These are phyloP conservation scores for Hypomontagnella submonticulosa DNA, from an alignment of 495 filamentous ascomycete genomes.

Conservation along the genomic window DNA sequence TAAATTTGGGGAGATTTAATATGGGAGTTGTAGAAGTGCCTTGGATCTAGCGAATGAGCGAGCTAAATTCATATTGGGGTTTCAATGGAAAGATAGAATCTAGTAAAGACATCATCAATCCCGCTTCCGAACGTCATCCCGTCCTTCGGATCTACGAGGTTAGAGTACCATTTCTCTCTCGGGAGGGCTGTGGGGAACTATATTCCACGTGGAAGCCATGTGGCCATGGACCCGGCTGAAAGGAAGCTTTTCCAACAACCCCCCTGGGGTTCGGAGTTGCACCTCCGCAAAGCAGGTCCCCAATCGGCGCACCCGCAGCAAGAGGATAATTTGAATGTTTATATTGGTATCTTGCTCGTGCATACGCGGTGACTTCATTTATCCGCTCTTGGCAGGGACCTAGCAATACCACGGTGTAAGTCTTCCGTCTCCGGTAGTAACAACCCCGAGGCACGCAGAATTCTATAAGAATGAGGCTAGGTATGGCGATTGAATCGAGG, in stretches of 20 bases:
- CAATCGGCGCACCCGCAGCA: slow-evolving; percentile 6
- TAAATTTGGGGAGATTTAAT: slow-evolving; percentile 31
- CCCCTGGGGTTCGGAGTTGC: slow-evolving; percentile 25
- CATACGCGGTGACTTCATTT: slow-evolving; percentile 23
- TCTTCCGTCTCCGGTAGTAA: not conserved
- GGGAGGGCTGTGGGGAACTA: slow-evolving; percentile 14
- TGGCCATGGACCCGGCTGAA: slow-evolving; percentile 35
- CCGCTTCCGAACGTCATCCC: slow-evolving; percentile 11
- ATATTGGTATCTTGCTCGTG: slow-evolving; percentile 14
- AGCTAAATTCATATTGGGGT: slow-evolving; percentile 3
- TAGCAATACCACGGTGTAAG: not conserved
- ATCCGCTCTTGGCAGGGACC: slow-evolving; percentile 27
- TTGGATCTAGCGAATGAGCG: slow-evolving; percentile 3
- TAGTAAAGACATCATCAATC: slow-evolving; percentile 19
- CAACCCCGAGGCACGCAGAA: not conserved
- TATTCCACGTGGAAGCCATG: slow-evolving; percentile 42
- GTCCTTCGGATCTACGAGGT: slow-evolving; percentile 8
- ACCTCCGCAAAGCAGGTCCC: slow-evolving; percentile 22
- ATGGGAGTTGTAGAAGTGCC: slow-evolving; percentile 15
- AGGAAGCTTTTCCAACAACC: slow-evolving; percentile 21
- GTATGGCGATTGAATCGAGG: slow-evolving; percentile 1
- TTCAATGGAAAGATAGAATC: slow-evolving; percentile 19
- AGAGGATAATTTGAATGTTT: slow-evolving; percentile 6
- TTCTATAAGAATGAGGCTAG: slow-evolving; percentile 24
- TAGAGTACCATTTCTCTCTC: slow-evolving; percentile 1